Evolutionary conservation across 208 protist genomes (phyloP).

Genomic region (Crithidia brevicula): DNA sequence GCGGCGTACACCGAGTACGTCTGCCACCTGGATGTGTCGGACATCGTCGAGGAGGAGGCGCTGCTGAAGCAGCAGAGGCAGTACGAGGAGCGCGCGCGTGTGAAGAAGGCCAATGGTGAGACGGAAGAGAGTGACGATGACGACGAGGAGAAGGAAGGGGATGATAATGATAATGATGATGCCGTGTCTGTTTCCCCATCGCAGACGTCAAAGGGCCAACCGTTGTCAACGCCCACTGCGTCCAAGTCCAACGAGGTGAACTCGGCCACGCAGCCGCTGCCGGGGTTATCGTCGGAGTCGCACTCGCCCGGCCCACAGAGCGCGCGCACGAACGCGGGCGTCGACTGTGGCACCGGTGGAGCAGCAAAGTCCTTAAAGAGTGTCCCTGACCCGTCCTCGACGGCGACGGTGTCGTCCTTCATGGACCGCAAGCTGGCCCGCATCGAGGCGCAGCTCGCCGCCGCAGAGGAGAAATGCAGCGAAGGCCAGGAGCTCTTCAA

Average conservation of each 20-base stretch:
- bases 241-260: background rate
- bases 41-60: conserved; percentile 38
- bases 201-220: background rate
- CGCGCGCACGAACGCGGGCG: background rate
- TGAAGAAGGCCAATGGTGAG: conserved; percentile 9
- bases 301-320: conserved; percentile 15
- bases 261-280: conserved; percentile 16
- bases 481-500: conserved; percentile 17
- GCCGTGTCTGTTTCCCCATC: background rate
- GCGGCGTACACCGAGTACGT: conserved; percentile 24
- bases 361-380: too few relatives aligned
- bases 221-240: background rate
- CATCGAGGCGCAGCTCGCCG: conserved; percentile 39
- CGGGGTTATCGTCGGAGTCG: conserved; percentile 3
- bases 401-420: background rate
- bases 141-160: conserved; percentile 14
- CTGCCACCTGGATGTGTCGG: conserved; percentile 56
- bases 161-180: background rate
- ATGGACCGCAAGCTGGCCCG: conserved; percentile 20
- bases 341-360: background rate
- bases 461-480: conserved; percentile 31
- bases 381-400: too few relatives aligned
- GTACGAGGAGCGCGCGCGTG: conserved; percentile 1
- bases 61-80: conserved; percentile 25
- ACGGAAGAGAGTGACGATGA: background rate